Percentiles rank a stretch among this genome's conserved stretches.
Evolutionary conservation across 805 yeast species (phyloP).

Genomic region (Hermanozyma aechmeae): DNA sequence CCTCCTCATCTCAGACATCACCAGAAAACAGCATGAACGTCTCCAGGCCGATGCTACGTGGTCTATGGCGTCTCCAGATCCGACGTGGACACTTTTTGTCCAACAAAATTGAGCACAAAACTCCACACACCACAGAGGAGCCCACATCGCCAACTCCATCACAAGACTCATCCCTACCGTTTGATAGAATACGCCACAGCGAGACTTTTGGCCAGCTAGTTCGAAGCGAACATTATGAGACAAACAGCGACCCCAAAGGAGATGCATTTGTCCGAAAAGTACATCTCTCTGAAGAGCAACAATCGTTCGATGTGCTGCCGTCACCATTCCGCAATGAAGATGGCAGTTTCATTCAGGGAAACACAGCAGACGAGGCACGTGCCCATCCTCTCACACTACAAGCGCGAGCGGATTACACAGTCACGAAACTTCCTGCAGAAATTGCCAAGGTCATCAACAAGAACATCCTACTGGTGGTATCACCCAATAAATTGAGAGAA

Average conservation of each 20-base stretch:
- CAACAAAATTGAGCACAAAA: too few species aligned
- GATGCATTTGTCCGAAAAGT: conserved; percentile 1
- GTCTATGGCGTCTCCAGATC: too few species aligned
- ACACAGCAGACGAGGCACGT: conserved; percentile 42
- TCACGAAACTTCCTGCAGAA: conserved; percentile 44
- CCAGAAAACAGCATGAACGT: too few species aligned
- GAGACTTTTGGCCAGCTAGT: conserved; percentile 17
- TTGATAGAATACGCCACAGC: conserved; percentile 9
- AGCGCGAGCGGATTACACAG: conserved; percentile 46
- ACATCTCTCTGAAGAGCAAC: conserved; percentile 1
- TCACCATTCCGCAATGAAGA: conserved; percentile 31
- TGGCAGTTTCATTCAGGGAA: conserved; percentile 34
- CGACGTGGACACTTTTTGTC: too few species aligned
- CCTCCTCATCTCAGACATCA: too few species aligned
- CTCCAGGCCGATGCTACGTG: too few species aligned
- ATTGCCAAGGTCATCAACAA: conserved; percentile 54
- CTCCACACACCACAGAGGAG: too few species aligned
- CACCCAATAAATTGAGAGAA: conserved; percentile 57
- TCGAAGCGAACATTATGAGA: conserved; percentile 9
- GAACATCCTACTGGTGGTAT: conserved; percentile 48
- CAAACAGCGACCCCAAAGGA: conserved; percentile 3
- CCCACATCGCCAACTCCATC: too few species aligned
- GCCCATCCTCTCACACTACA: conserved; percentile 46
- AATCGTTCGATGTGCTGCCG: conserved; percentile 3
- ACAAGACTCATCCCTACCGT: conserved; percentile 1